phyloP scores from a whole-genome alignment of 176 grass and related monocot species.

The Zoysia japonica region DNA sequence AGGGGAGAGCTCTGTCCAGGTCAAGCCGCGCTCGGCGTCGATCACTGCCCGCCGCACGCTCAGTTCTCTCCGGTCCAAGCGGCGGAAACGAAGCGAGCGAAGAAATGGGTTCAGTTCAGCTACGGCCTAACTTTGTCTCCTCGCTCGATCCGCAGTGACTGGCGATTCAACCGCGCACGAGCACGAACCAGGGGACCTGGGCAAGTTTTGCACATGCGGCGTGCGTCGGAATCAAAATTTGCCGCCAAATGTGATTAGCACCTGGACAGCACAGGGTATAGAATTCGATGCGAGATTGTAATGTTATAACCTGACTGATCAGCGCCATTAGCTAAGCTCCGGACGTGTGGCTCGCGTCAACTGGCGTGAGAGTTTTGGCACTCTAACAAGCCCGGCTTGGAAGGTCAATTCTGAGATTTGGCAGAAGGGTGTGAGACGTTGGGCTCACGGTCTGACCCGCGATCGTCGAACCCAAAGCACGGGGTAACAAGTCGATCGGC shows the following conservation, averaged over 20 bases:
- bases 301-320: background rate
- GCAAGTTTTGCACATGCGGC: no score
- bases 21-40: conserved; percentile 14
- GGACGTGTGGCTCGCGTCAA: background rate
- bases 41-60: conserved; percentile 29
- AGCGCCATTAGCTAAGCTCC: background rate
- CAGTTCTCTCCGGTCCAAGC: conserved; percentile 7
- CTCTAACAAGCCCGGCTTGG: background rate
- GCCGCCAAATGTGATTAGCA: background rate
- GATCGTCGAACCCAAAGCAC: background rate
- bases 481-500: background rate
- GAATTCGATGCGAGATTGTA: background rate
- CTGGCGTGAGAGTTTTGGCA: background rate
- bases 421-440: background rate
- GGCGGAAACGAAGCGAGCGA: background rate
- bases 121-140: background rate
- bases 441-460: background rate
- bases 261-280: background rate
- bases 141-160: conserved; percentile 41
- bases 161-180: conserved; percentile 1
- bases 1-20: background rate
- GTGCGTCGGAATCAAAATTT: no score
- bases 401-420: conserved; percentile 23
- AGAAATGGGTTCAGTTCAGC: conserved; percentile 15
- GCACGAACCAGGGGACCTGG: background rate